Conservation (phyloP, 352 stramenopile genomes). For the Phytophthora fragariae region DNA sequence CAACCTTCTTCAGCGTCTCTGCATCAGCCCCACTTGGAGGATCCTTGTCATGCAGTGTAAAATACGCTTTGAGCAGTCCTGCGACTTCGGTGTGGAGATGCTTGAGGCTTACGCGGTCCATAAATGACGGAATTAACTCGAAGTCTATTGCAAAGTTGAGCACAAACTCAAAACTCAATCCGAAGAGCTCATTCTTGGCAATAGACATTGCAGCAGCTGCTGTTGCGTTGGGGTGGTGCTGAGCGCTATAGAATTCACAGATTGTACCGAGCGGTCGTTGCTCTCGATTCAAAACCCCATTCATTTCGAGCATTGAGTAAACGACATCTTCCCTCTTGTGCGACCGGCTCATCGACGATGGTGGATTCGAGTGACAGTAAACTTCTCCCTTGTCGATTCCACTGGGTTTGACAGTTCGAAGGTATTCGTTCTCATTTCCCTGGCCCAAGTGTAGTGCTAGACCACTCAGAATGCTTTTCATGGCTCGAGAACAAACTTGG, state of each 20-base stretch:
- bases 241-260: slow-evolving; percentile 76
- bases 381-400: slow-evolving; percentile 21
- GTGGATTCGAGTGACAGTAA: slow-evolving; percentile 28
- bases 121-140: slow-evolving; percentile 81
- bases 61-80: slow-evolving; percentile 68
- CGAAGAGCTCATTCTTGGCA: slow-evolving; percentile 59
- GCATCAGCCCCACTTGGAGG: slow-evolving; percentile 52
- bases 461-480: slow-evolving; percentile 59
- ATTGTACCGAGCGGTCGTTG: slow-evolving; percentile 74
- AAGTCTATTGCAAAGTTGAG: slow-evolving; percentile 85
- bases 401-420: slow-evolving; percentile 5
- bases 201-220: slow-evolving; percentile 23
- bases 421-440: slow-evolving; percentile 28
- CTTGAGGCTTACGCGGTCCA: slow-evolving; percentile 81
- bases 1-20: slow-evolving; percentile 78
- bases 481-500: slow-evolving; percentile 32
- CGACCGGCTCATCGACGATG: slow-evolving; percentile 24
- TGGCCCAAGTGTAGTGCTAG: slow-evolving; percentile 55
- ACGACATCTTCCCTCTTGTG: slow-evolving; percentile 68
- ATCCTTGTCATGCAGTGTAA: slow-evolving; percentile 64
- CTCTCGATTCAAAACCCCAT: slow-evolving; percentile 63
- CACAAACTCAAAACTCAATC: slow-evolving; percentile 68
- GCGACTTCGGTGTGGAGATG: slow-evolving; percentile 70
- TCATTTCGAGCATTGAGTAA: slow-evolving; percentile 85
- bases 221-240: slow-evolving; percentile 47